These are phyloP conservation scores for Leishmania braziliensis DNA, from an alignment of 208 protist species.

Conservation along the genomic window DNA sequence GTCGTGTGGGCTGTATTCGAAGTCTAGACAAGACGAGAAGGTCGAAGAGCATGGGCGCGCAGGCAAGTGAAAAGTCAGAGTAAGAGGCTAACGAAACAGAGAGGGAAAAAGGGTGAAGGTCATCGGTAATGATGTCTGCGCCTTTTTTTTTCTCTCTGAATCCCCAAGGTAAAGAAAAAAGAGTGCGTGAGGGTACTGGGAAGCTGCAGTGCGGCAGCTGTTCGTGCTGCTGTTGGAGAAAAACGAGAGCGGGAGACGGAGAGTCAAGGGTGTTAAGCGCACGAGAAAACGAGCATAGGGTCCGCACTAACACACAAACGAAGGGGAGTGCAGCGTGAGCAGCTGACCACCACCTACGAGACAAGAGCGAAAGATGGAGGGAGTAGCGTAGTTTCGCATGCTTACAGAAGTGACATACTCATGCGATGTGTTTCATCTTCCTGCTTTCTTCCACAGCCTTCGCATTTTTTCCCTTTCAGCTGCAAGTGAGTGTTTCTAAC, in stretches of 20 bases:
- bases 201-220: neutral
- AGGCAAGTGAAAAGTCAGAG: neutral
- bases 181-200: neutral
- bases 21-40: neutral
- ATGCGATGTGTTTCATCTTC: neutral
- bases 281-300: neutral
- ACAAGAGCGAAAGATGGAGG: neutral
- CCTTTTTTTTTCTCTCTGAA: neutral
- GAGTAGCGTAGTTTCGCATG: neutral
- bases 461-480: constrained; percentile 5
- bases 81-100: too few species aligned
- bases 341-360: neutral
- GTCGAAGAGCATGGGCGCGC: neutral
- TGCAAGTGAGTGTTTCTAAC: too few species aligned
- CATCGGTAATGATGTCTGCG: neutral
- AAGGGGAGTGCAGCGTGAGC: neutral
- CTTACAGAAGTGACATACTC: neutral
- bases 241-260: neutral
- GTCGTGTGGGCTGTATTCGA: neutral
- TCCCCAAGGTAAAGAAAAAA: neutral
- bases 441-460: neutral
- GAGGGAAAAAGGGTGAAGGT: neutral
- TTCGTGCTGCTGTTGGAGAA: neutral
- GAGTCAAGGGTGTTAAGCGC: neutral
- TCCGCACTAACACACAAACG: neutral